Conservation (phyloP, 352 stramenopile species). For the Globisporangium barbulae region DNA sequence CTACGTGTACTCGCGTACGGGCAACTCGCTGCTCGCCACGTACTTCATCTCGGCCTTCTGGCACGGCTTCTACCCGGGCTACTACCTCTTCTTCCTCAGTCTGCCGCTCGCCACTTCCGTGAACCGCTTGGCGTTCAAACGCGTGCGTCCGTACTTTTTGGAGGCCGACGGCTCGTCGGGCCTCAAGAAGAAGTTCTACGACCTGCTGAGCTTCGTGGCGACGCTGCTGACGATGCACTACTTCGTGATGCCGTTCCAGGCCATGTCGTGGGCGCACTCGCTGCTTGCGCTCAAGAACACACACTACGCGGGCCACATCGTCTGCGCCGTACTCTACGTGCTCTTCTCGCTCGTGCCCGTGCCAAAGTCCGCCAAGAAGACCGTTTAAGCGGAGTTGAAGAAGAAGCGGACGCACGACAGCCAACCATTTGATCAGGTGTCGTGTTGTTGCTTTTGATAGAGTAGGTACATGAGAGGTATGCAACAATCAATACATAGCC, state of each 20-base stretch:
- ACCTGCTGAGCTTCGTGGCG: conserved; percentile 42
- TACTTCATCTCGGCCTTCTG: conserved; percentile 95
- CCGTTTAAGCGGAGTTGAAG: conserved; percentile 26
- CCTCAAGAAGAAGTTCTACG: conserved; percentile 59
- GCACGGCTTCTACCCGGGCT: conserved; percentile 97
- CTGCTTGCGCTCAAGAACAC: conserved; percentile 59
- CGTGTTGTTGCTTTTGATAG: conserved; percentile 1
- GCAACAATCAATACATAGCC: not conserved
- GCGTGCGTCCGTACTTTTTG: conserved; percentile 65
- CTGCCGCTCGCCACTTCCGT: conserved; percentile 64
- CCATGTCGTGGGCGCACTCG: conserved; percentile 71
- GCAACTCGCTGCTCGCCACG: conserved; percentile 87
- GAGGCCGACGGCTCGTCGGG: conserved; percentile 48
- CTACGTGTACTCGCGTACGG: conserved; percentile 94
- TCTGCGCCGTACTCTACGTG: conserved; percentile 58
- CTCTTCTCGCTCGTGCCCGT: conserved; percentile 62
- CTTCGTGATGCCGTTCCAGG: conserved; percentile 71
- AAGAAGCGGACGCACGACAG: not conserved
- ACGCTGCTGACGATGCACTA: conserved; percentile 61
- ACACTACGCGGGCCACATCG: conserved; percentile 70
- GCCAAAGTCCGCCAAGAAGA: conserved; percentile 57
- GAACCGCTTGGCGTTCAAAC: conserved; percentile 62
- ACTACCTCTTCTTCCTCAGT: conserved; percentile 95
- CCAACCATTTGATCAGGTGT: not conserved
- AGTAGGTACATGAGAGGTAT: not conserved